Conservation (phyloP, 2,329 filamentous ascomycete species). For the Ampelomyces quisqualis region DNA sequence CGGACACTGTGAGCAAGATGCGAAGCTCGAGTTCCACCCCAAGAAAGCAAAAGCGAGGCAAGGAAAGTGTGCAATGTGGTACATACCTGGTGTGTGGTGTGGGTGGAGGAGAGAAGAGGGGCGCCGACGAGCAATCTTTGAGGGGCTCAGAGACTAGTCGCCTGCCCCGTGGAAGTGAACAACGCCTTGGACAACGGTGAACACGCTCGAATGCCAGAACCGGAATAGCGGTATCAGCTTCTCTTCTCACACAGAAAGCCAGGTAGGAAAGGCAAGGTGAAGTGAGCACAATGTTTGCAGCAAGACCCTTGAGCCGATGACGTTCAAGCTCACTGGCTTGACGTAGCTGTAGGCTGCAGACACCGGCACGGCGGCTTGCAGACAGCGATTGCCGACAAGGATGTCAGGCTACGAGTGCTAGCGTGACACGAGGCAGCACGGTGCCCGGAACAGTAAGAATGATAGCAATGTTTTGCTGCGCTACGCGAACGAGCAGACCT, state of each 20-base stretch:
- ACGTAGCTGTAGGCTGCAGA: neutral
- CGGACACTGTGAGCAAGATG: neutral
- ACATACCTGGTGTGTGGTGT: slow-evolving; percentile 1
- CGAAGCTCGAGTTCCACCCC: neutral
- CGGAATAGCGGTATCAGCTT: too few relatives aligned
- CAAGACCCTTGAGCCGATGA: too few relatives aligned
- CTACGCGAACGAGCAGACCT: too few relatives aligned
- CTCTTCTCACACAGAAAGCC: too few relatives aligned
- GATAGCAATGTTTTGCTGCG: neutral
- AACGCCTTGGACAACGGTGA: neutral
- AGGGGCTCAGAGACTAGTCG: neutral
- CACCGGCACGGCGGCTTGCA: neutral
- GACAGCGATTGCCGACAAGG: neutral
- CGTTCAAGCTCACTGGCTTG: too few relatives aligned
- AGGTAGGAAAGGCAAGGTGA: too few relatives aligned
- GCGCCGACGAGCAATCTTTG: neutral
- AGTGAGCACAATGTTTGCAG: neutral
- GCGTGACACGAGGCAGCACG: too few relatives aligned
- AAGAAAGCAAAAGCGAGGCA: neutral
- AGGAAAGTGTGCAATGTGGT: neutral
- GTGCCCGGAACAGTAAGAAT: too few relatives aligned
- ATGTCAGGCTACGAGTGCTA: neutral
- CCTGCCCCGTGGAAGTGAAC: neutral
- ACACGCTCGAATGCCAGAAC: neutral
- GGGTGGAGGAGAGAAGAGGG: neutral